A percentile compares a stretch with the other conserved stretches of the same genome.
phyloP scores from a whole-genome alignment of 2,329 filamentous ascomycete species.

The Cercospora sojina region DNA sequence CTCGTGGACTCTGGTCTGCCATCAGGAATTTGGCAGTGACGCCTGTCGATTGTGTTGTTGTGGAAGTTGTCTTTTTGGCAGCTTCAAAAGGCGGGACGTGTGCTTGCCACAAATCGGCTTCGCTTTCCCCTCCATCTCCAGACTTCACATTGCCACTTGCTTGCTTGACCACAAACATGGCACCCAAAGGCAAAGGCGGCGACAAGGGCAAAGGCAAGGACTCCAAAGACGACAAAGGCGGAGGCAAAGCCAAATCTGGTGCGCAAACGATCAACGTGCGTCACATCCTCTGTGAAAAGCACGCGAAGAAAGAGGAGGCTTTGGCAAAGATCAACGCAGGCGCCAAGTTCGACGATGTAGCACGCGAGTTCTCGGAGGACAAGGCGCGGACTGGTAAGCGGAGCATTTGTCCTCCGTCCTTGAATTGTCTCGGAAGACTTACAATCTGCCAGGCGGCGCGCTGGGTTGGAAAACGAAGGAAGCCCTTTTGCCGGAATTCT shows the following conservation, averaged over 20 bases:
- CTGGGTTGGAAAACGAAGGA: slow-evolving; percentile 70
- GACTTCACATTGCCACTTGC: background rate
- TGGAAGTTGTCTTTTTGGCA: background rate
- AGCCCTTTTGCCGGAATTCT: slow-evolving; percentile 66
- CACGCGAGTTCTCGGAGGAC: slow-evolving; percentile 70
- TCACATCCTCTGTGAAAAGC: slow-evolving; percentile 75
- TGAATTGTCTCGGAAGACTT: background rate
- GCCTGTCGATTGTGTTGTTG: background rate
- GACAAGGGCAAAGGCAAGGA: slow-evolving; percentile 28
- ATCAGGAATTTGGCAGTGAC: background rate
- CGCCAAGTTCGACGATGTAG: slow-evolving; percentile 72
- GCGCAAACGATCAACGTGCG: slow-evolving; percentile 71
- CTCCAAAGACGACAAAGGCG: slow-evolving; percentile 25
- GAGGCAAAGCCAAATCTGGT: slow-evolving; percentile 51
- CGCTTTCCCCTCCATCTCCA: background rate
- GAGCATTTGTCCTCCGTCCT: background rate
- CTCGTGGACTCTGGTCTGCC: background rate
- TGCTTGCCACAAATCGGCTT: slow-evolving; percentile 5
- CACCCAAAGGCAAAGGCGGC: slow-evolving; percentile 35
- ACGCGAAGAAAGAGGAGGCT: slow-evolving; percentile 75
- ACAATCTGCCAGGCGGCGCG: slow-evolving; percentile 56
- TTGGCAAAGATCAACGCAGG: slow-evolving; percentile 65
- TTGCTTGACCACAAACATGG: slow-evolving; percentile 26
- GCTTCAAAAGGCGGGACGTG: background rate
- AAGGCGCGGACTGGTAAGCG: slow-evolving; percentile 65